phyloP scores from a whole-genome alignment of 768 basidiomycete species.

The Leccinum variicolor region DNA sequence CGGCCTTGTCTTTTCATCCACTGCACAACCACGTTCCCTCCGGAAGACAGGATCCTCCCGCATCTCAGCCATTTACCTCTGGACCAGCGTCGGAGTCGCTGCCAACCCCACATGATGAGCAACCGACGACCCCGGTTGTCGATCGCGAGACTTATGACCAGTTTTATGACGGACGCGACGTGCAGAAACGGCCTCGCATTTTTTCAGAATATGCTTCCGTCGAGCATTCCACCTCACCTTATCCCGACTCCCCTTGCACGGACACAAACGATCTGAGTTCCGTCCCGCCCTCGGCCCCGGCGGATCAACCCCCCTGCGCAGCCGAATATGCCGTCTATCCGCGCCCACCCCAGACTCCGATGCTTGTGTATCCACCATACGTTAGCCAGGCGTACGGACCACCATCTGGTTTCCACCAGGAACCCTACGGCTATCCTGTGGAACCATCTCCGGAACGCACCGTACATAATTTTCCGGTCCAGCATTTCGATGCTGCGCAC shows the following conservation, averaged over 20 bases:
- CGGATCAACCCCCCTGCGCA: constrained; percentile 23
- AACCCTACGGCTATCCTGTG: constrained; percentile 10
- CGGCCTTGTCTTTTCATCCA: constrained; percentile 21
- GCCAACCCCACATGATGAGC: constrained; percentile 11
- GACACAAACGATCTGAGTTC: constrained; percentile 14
- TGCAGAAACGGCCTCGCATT: constrained; percentile 17
- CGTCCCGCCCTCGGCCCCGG: constrained; percentile 10
- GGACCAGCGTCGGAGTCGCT: constrained; percentile 8
- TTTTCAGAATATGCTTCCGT: constrained; percentile 3
- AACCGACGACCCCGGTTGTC: not conserved
- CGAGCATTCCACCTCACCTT: constrained; percentile 7
- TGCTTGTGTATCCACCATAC: constrained; percentile 2
- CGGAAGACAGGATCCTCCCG: constrained; percentile 19
- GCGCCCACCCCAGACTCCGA: not conserved
- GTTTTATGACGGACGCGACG: constrained; percentile 9
- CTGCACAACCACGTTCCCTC: constrained; percentile 16
- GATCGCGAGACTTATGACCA: constrained; percentile 10
- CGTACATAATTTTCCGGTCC: constrained; percentile 7
- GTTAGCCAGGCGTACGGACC: constrained; percentile 2
- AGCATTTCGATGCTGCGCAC: constrained; percentile 8
- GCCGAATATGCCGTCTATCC: constrained; percentile 9
- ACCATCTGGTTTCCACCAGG: constrained; percentile 8
- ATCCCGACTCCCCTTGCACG: constrained; percentile 10
- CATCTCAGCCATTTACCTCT: constrained; percentile 3
- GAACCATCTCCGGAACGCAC: constrained; percentile 12